Evolutionary conservation across 2,329 filamentous ascomycete genomes (phyloP).

Genomic region (Didymosphaeria variabile): DNA sequence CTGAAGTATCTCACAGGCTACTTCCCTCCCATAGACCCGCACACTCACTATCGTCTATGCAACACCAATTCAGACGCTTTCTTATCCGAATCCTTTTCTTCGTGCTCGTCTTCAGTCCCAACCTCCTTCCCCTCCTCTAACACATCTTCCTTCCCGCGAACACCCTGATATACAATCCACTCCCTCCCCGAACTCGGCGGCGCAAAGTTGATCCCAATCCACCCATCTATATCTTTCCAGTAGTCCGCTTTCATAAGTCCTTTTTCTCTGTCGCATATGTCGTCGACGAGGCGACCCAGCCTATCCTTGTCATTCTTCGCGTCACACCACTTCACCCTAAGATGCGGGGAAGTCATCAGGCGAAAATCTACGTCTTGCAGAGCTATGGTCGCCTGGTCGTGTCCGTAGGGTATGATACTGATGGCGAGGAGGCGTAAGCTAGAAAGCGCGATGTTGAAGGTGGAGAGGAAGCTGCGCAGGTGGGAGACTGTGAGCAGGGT

Average conservation of each 20-base stretch:
- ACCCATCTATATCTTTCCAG: slow-evolving; percentile 10
- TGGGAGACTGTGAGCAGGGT: slow-evolving; percentile 7
- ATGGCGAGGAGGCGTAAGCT: slow-evolving; percentile 23
- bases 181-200: slow-evolving; percentile 10
- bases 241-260: slow-evolving; percentile 12
- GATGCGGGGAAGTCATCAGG: neutral
- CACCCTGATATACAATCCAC: slow-evolving; percentile 16
- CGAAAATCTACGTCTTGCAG: slow-evolving; percentile 4
- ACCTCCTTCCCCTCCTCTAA: neutral
- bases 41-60: neutral
- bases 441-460: slow-evolving; percentile 16
- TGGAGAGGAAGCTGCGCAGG: slow-evolving; percentile 10
- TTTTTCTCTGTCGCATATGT: slow-evolving; percentile 18
- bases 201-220: slow-evolving; percentile 11
- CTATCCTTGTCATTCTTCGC: slow-evolving; percentile 17
- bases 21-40: neutral
- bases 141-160: slow-evolving; percentile 6
- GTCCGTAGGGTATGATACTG: slow-evolving; percentile 25
- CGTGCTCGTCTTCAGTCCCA: neutral
- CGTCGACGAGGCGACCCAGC: slow-evolving; percentile 14
- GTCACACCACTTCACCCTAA: slow-evolving; percentile 16
- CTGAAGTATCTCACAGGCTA: neutral
- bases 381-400: slow-evolving; percentile 12
- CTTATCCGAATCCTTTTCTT: neutral
- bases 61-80: neutral